Evolutionary conservation across 2,329 filamentous ascomycete genomes (phyloP).

Genomic region (Apiospora malaysiana): DNA sequence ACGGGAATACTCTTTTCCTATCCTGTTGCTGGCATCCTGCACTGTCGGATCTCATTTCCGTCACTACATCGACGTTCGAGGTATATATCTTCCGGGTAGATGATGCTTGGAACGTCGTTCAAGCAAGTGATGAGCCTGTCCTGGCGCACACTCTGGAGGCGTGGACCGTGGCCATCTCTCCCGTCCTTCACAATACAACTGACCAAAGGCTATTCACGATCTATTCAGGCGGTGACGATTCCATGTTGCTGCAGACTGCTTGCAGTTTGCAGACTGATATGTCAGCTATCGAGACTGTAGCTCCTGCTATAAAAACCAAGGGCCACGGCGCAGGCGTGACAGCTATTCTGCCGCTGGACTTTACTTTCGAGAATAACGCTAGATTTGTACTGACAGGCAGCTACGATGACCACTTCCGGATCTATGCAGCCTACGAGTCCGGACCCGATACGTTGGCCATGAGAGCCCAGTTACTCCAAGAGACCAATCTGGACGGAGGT

Average conservation of each 20-base stretch:
- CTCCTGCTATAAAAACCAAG: slow-evolving; percentile 44
- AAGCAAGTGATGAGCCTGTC: slow-evolving; percentile 43
- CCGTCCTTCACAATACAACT: slow-evolving; percentile 30
- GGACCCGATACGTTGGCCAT: slow-evolving; percentile 47
- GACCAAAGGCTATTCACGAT: slow-evolving; percentile 44
- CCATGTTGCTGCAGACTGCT: slow-evolving; percentile 57
- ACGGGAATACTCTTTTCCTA: slow-evolving; percentile 68
- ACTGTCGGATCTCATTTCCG: slow-evolving; percentile 60
- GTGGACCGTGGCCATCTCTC: slow-evolving; percentile 72
- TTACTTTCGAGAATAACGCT: slow-evolving; percentile 47
- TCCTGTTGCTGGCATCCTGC: slow-evolving; percentile 76
- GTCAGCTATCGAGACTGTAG: slow-evolving; percentile 25
- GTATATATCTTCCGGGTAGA: slow-evolving; percentile 62
- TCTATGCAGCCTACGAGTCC: slow-evolving; percentile 60
- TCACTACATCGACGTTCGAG: slow-evolving; percentile 73
- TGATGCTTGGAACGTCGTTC: slow-evolving; percentile 46
- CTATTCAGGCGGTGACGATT: slow-evolving; percentile 80
- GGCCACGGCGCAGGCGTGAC: slow-evolving; percentile 86
- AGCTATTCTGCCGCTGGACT: slow-evolving; percentile 74
- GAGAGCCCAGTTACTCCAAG: slow-evolving; percentile 61
- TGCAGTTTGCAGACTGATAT: slow-evolving; percentile 33
- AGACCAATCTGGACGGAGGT: slow-evolving; percentile 74
- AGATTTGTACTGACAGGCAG: slow-evolving; percentile 80
- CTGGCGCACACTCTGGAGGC: slow-evolving; percentile 68
- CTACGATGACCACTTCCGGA: slow-evolving; percentile 84